phyloP scores from a whole-genome alignment of 2,329 filamentous ascomycete species.

The Phyllosticta ampelicida region DNA sequence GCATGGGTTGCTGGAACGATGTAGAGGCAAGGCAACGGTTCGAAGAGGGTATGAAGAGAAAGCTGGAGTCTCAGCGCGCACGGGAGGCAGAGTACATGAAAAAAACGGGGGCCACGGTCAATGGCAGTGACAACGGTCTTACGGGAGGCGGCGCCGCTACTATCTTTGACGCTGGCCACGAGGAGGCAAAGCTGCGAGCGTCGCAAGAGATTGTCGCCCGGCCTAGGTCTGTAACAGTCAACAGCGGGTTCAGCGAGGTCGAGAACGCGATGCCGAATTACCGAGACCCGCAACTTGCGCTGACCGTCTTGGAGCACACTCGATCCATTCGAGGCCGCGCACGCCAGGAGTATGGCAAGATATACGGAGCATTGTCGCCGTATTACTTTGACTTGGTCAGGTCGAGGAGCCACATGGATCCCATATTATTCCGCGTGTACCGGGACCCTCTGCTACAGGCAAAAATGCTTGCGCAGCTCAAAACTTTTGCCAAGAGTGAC shows the following conservation, averaged over 20 bases:
- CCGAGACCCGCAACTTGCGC: slow-evolving; percentile 50
- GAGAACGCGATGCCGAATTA: slow-evolving; percentile 12
- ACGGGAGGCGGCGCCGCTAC: slow-evolving; percentile 36
- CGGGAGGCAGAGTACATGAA: slow-evolving; percentile 31
- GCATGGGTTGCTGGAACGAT: slow-evolving; percentile 90
- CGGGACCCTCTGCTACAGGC: slow-evolving; percentile 84
- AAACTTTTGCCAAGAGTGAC: slow-evolving; percentile 70
- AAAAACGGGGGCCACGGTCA: slow-evolving; percentile 23
- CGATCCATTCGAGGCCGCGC: slow-evolving; percentile 76
- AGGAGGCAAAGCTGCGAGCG: slow-evolving; percentile 48
- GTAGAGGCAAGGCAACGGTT: slow-evolving; percentile 68
- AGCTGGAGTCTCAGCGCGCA: slow-evolving; percentile 45
- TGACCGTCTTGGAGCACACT: slow-evolving; percentile 59
- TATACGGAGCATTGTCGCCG: slow-evolving; percentile 79
- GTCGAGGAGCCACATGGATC: slow-evolving; percentile 65
- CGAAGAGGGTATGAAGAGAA: slow-evolving; percentile 53
- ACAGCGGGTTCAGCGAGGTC: slow-evolving; percentile 74
- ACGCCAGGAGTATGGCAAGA: slow-evolving; percentile 78
- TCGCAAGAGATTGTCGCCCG: slow-evolving; percentile 17
- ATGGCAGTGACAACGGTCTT: slow-evolving; percentile 26
- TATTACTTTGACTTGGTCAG: slow-evolving; percentile 76
- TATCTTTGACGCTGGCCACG: slow-evolving; percentile 61
- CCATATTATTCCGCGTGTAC: slow-evolving; percentile 76
- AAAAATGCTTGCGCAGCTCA: slow-evolving; percentile 73
- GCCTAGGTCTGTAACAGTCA: slow-evolving; percentile 26